Evolutionary conservation across 306 rosid genomes (phyloP), one percentile per base, ranked within the genome.

Genomic region (Rubus idaeus): DNA sequence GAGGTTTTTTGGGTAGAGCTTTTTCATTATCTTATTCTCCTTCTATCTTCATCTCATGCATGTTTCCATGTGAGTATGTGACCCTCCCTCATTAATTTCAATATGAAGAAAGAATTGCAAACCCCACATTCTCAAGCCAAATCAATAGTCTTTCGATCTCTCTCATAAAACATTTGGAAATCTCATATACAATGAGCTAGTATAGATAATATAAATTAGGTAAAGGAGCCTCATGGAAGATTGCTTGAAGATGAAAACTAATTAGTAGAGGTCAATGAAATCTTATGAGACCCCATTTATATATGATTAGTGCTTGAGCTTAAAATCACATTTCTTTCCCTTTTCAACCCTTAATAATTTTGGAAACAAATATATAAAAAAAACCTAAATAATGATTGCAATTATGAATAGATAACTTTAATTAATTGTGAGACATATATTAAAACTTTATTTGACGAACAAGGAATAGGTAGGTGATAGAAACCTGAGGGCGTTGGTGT

Each of bases 41-140:
- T 70, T 69, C 16, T 60, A 5, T 56, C 40, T 46, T 50, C 75
- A 55, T n/a, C 81, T 75, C 85, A 75, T 78, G 85, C 66, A 61
- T 61, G 41, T 78, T 77, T 81, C 88, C 85, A 84, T 78, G 88
- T n/a, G n/a, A n/a, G n/a, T n/a, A n/a, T n/a, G n/a, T 84, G 88
- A 81, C 57, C 70, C 76, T 56, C 21, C 41, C 66, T 60, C 41
- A 69, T 26, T n/a, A n/a, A n/a, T n/a, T 74, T 51, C 70, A 47
- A 63, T 58, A 52, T 62, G 41, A 63, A 52, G 53, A 60, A 46
- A 40, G 55, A 70, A 75, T 47, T 58, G 42, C 68, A 41, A 10
- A 6, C 68, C 66, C 62, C 74, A 76, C 64, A 52, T 76, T 23
- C 39, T 8, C 66, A 11, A 46, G 26, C 50, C 40, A 51, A 62